Conservation (phyloP, 495 filamentous ascomycete genomes). For the Trichoderma erinaceum region DNA sequence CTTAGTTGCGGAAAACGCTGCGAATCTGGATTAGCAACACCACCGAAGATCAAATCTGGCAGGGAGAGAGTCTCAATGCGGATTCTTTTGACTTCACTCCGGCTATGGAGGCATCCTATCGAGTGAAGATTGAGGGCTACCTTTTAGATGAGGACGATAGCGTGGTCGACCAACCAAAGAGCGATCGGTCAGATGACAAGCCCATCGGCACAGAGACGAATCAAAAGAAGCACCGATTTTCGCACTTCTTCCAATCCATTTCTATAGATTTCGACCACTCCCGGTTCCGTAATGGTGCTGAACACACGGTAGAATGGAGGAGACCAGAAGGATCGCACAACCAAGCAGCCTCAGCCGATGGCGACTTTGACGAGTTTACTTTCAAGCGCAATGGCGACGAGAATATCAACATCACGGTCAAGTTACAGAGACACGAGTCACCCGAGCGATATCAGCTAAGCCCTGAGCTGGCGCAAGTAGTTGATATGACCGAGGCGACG, state of each 20-base stretch:
- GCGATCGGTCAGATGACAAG: conserved; percentile 39
- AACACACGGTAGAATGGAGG: conserved; percentile 63
- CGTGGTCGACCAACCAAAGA: conserved; percentile 20
- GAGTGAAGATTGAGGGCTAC: conserved; percentile 89
- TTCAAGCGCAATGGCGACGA: conserved; percentile 90
- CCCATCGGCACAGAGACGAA: conserved; percentile 54
- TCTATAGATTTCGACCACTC: conserved; percentile 77
- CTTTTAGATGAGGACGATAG: conserved; percentile 67
- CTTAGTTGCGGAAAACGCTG: conserved; percentile 68
- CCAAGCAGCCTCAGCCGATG: conserved; percentile 34
- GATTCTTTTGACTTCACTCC: conserved; percentile 70
- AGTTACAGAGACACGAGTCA: conserved; percentile 75
- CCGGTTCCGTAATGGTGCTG: conserved; percentile 44
- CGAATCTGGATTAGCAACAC: conserved; percentile 96
- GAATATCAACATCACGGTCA: conserved; percentile 86
- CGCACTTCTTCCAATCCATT: conserved; percentile 92
- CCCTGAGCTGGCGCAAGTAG: conserved; percentile 68
- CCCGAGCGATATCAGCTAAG: conserved; percentile 78
- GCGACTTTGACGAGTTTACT: conserved; percentile 85
- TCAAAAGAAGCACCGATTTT: conserved; percentile 56
- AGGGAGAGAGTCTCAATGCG: conserved; percentile 56
- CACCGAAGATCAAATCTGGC: conserved; percentile 91
- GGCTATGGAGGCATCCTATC: conserved; percentile 66
- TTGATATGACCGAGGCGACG: conserved; percentile 83
- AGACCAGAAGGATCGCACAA: conserved; percentile 47